Conservation (phyloP, 768 basidiomycete species). For the Phlebiopsis flavidoalba region DNA sequence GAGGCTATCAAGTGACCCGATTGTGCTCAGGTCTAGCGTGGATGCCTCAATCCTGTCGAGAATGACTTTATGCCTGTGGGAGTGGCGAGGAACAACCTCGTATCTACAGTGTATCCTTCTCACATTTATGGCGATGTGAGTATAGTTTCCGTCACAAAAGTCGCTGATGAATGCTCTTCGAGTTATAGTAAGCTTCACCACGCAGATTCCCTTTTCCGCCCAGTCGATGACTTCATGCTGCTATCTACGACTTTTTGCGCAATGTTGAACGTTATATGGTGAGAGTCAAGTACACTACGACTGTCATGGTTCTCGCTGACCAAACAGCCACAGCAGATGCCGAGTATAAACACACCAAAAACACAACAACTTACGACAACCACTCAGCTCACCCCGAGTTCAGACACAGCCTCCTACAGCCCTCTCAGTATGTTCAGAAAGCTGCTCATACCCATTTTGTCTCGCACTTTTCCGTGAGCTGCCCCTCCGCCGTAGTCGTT, state of each 20-base stretch:
- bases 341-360: not conserved
- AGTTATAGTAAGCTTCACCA: not conserved
- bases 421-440: not conserved
- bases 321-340: not conserved
- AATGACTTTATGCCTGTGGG: not conserved
- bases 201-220: not conserved
- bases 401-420: not conserved
- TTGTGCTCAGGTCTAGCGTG: not conserved
- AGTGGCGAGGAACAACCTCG: not conserved
- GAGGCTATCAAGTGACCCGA: not conserved
- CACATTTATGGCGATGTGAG: not conserved
- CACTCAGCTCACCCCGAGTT: not conserved
- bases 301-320: not conserved
- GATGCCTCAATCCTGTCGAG: not conserved
- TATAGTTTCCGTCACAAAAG: not conserved
- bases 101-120: not conserved
- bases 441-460: constrained; percentile 18
- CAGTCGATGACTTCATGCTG: not conserved
- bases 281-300: too few species aligned
- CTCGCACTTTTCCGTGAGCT: constrained; percentile 14
- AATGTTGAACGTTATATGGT: not conserved
- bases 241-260: not conserved
- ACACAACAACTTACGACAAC: too few species aligned
- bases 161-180: not conserved
- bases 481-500: constrained; percentile 20